A percentile compares a stretch with the other conserved stretches of the same genome.
Conservation (phyloP, 2,329 filamentous ascomycete genomes). For the Arthrobotrys conoides region DNA sequence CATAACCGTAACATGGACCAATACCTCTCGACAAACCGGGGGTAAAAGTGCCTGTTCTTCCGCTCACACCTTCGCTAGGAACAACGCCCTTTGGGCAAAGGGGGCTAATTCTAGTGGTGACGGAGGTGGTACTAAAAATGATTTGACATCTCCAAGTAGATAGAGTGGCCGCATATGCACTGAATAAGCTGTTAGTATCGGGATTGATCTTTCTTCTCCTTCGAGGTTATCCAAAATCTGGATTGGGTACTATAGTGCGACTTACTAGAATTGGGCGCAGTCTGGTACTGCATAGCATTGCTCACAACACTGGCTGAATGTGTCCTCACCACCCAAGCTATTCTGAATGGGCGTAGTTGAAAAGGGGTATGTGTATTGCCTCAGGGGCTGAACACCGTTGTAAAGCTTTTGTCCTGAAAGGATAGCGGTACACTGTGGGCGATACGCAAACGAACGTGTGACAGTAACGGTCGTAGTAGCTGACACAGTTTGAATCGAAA, state of each 20-base stretch:
- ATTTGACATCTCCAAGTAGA: slow-evolving; percentile 30
- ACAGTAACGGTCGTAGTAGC: background rate
- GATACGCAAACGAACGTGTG: slow-evolving; percentile 2
- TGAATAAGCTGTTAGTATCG: background rate
- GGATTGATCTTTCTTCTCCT: background rate
- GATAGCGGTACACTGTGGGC: slow-evolving; percentile 31
- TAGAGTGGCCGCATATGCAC: background rate
- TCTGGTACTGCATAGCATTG: slow-evolving; percentile 15
- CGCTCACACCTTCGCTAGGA: slow-evolving; percentile 17
- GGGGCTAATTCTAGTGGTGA: background rate
- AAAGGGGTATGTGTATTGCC: slow-evolving; percentile 20
- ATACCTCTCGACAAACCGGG: slow-evolving; percentile 16
- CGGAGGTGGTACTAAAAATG: slow-evolving; percentile 7
- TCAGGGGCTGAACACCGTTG: background rate
- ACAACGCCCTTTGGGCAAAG: slow-evolving; percentile 25
- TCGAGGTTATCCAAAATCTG: too few relatives aligned
- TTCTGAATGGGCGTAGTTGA: slow-evolving; percentile 7
- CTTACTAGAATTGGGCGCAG: slow-evolving; percentile 29
- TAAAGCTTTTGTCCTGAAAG: slow-evolving; percentile 1
- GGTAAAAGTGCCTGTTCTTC: background rate
- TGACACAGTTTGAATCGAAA: background rate
- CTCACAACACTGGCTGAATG: slow-evolving; percentile 34
- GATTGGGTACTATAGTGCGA: background rate
- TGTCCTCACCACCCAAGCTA: slow-evolving; percentile 5
- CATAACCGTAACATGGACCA: slow-evolving; percentile 32